These are phyloP conservation scores for Pleurotus sapidus DNA, from an alignment of 768 basidiomycete species.

Conservation along the genomic window DNA sequence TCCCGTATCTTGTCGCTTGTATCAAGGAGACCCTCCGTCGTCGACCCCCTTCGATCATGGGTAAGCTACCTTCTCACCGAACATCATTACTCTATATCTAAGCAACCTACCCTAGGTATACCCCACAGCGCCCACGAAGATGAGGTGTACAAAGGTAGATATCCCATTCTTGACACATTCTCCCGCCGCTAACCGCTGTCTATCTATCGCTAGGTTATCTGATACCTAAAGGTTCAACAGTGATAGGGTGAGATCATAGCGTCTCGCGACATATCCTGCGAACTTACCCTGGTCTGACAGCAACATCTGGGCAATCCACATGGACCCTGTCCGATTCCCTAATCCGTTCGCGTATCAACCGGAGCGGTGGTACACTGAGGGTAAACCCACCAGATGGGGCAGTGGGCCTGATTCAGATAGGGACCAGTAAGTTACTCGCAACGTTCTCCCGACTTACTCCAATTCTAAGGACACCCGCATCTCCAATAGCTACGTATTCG, in stretches of 20 bases:
- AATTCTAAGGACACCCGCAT: neutral
- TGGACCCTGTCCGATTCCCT: conserved; percentile 21
- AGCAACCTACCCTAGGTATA: neutral
- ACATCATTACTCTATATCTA: neutral
- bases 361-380: conserved; percentile 26
- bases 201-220: neutral
- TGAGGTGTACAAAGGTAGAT: neutral
- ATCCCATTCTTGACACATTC: neutral
- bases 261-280: neutral
- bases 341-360: conserved; percentile 25
- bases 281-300: neutral
- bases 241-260: neutral
- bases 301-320: conserved; percentile 22
- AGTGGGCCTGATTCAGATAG: conserved; percentile 20
- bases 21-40: conserved; percentile 48
- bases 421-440: conserved; percentile 15
- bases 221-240: conserved; percentile 2
- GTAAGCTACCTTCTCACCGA: conserved; percentile 15
- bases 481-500: conserved; percentile 17
- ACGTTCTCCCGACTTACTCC: neutral
- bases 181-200: neutral
- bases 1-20: conserved; percentile 48
- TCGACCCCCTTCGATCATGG: conserved; percentile 44
- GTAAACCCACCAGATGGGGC: conserved; percentile 18
- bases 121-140: conserved; percentile 1